Base-by-base conservation (phyloP, 2,329 filamentous ascomycete species). In the Diatrype stigma region DNA sequence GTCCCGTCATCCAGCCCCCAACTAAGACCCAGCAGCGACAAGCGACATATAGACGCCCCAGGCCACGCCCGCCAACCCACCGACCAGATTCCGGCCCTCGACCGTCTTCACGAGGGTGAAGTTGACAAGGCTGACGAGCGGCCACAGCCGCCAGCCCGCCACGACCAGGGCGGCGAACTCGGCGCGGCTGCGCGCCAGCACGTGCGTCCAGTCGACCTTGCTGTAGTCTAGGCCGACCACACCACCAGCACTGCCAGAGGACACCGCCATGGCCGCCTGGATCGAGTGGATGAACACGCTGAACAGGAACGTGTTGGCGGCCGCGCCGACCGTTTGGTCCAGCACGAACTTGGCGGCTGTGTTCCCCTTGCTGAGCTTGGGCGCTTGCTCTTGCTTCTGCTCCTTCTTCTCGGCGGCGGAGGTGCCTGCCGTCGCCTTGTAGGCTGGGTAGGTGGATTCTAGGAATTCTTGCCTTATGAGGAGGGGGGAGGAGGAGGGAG, bases 31-130 rank as follows among this genome's bases (percentile, higher is more conserved):
- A 21, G 70, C 73, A 35, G 77, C 78, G 56, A 82, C 69, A 61
- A 91, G 70, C 63, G 86, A 90, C 70, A 92, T 73, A 66, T 89
- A 92, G 40, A 91, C 75, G 0, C 85, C 85, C 89, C 89, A 93
- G 14, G 74, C 78, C 22, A 93, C 76, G 5, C 89, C 88, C 17
- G 86, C 87, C 47, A 86, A 67, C 57, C 84, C 82, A n/a, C 84
- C 87, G 54, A 91, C 79, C 32, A 92, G 70, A 47, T 87, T 85
- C 35, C 89, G 76, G 48, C 79, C 78, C 61, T 90, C 80, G 3
- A 90, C 81, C n/a, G 85, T 87, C 56, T 87, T 79, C 53, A 90
- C 72, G 19, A 80, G 66, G 2, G 84, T 78, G 63, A 88, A 91
- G 73, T 88, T 88, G 54, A 89, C 63, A 17, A 87, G 64, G 55